These are phyloP conservation scores for Phytopythium chamaehyphon DNA, from an alignment of 352 stramenopile species.

Conservation along the genomic window DNA sequence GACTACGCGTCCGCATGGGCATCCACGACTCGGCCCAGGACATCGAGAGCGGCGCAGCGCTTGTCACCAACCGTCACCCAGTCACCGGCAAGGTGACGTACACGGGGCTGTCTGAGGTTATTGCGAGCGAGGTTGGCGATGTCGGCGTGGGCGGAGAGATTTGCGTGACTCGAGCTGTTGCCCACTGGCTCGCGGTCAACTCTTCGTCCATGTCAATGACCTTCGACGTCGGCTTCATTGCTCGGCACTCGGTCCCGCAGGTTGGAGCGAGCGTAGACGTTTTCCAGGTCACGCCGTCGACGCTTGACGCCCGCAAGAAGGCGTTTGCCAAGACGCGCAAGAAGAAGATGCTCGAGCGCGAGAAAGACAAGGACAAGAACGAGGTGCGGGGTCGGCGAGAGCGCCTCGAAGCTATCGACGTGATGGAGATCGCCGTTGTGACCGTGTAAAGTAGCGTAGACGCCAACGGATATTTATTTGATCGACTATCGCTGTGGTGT, in stretches of 20 bases:
- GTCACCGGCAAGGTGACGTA: conserved; percentile 53
- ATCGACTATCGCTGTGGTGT: background rate
- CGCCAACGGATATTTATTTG: conserved; percentile 1
- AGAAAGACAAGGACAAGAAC: background rate
- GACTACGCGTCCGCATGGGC: conserved; percentile 52
- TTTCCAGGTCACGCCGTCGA: conserved; percentile 30
- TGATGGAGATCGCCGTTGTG: conserved; percentile 7
- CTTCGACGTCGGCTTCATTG: conserved; percentile 26
- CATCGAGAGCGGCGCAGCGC: conserved; percentile 30
- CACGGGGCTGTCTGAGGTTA: conserved; percentile 51
- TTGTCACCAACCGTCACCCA: conserved; percentile 43
- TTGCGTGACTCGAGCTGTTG: conserved; percentile 35
- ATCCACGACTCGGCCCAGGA: conserved; percentile 33
- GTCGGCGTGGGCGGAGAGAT: conserved; percentile 48
- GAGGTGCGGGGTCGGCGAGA: conserved; percentile 1
- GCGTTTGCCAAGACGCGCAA: conserved; percentile 20
- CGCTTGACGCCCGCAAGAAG: conserved; percentile 32
- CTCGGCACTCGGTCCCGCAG: conserved; percentile 25
- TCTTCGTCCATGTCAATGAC: conserved; percentile 11
- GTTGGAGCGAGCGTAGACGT: conserved; percentile 33
- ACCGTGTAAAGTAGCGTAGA: background rate
- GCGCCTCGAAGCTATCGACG: conserved; percentile 15
- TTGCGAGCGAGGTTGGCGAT: conserved; percentile 46
- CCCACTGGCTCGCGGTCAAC: conserved; percentile 33
- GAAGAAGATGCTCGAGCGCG: conserved; percentile 1